A percentile compares a stretch with the other conserved stretches of the same genome.
These are phyloP conservation scores for Hsuehochloa calcarea DNA, from an alignment of 176 grass and related monocot species.

Conservation along the genomic window DNA sequence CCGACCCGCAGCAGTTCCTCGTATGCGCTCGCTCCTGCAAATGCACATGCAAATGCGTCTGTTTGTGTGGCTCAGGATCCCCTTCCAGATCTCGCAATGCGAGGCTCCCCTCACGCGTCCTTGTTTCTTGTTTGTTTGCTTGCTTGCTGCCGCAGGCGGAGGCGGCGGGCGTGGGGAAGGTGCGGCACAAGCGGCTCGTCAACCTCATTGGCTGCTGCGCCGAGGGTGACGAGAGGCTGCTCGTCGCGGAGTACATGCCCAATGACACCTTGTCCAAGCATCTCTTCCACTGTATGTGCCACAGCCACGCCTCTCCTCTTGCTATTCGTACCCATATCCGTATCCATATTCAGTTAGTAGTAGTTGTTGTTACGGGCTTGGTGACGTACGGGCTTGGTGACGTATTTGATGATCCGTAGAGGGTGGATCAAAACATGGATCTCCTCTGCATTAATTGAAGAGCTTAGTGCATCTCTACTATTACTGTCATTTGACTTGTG, in stretches of 20 bases:
- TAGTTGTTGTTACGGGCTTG: background rate
- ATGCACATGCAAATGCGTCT: background rate
- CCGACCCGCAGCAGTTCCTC: constrained; percentile 97
- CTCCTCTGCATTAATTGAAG: constrained; percentile 42
- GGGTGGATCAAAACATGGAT: constrained; percentile 27
- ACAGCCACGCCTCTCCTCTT: background rate
- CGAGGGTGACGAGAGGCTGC: constrained; percentile 94
- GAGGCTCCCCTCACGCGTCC: background rate
- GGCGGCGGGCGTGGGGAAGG: constrained; percentile 86
- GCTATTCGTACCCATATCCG: background rate
- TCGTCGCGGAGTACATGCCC: constrained; percentile 97
- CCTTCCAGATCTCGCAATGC: constrained; percentile 32
- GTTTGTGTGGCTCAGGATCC: background rate
- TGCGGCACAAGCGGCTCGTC: constrained; percentile 88
- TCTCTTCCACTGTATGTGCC: constrained; percentile 90
- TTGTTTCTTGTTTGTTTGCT: background rate
- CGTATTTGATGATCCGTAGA: constrained; percentile 38
- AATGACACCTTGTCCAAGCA: constrained; percentile 99
- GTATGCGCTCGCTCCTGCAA: constrained; percentile 29
- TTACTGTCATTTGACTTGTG: constrained; percentile 32
- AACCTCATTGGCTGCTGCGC: constrained; percentile 98
- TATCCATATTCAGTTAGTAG: background rate
- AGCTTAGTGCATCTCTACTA: constrained; percentile 26
- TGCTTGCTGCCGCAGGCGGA: constrained; percentile 55
- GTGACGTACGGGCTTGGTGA: constrained; percentile 26